Evolutionary conservation across 2,329 filamentous ascomycete species (phyloP), one percentile per base, ranked within the genome.

Genomic region (Didymella glomerata): DNA sequence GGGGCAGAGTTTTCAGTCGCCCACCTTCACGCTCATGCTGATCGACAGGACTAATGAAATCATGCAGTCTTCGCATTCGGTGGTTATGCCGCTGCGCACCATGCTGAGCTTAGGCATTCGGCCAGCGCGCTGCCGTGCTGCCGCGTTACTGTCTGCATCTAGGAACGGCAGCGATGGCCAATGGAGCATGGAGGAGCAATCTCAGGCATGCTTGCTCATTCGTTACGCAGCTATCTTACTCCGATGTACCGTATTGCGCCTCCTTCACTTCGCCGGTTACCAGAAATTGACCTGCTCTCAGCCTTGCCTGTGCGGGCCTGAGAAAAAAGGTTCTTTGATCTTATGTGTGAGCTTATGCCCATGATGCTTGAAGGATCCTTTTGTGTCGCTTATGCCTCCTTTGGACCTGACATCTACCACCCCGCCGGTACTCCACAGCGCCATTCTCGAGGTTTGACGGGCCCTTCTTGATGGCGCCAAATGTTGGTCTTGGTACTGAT

Each of bases 401-500:
- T 36, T 28, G 36, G 42, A 52, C 3, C 36, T 36, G 24, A 38
- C 28, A 42, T 48, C 36, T 42, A 52, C 36, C 27, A 57, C 44
- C 48, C 48, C 18, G 22, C 28, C 36, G 41, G 48, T 32, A 47
- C 42, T 38, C 20, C 18, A 41, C 42, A 47, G n/a, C 48, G 9
- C 41, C 24, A 38, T 25, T 8, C 27, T 32, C 41, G 36, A n/a
- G 28, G 7, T 38, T 38, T 14, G 14, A 27, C 22, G 16, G 41
- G 24, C 24, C 53, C 57, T 18, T 47, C 24, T 18, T 13, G 11
- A 69, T 70, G 67, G 47, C 60, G 46, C 62, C 65, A 6, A 67
- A 67, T 40, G 57, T 70, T n/a, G 67, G 67, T 6, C 55, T 70
- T 34, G 68, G 67, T n/a, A 62, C 62, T 32, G 45, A 70, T 55